Evolutionary conservation across 1,139 yeast species (phyloP), one percentile per base, ranked within the genome.

Genomic region (Tardiomyces digboiensis): DNA sequence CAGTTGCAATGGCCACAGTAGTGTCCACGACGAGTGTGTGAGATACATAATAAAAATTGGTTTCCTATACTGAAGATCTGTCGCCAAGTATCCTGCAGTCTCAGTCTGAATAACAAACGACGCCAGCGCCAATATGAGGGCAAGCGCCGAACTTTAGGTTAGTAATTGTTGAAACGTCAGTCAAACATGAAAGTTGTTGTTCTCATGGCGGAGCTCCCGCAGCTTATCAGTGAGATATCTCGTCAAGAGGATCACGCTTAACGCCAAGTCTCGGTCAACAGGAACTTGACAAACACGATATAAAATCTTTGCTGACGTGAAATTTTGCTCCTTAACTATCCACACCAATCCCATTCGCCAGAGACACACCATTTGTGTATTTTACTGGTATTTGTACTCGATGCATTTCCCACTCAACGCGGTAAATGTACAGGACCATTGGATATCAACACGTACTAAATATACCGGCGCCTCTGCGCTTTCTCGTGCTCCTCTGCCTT

Each of bases 71-170:
- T 72, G 74, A 19, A 71, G 60, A 3, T 69, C 61, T 36, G 71
- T 67, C 55, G 86, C 83, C 6, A 86, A 72, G 47, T 80, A 81
- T 3, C 88, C 76, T 1, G 95, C 86, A 49, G 81, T 69, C 61
- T 86, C 95, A 0, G 95, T 86, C 59, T 86, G 95, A 7, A 74
- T 58, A 1, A 86, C 88, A 62, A 86, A 87, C 7, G 87, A 60
- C 5, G 76, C 54, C 51, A 86, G 62, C 3, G 93, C 80, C 7
- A 80, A 50, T 3, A 78, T 41, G 48, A 86, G 78, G 7, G 88
- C 73, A 1, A 71, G 58, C 2, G 72, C 70, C 3, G 19, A 33
- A 20, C 33, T 26, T 13, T 7, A 5, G 12, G 33, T 26, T 26
- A 26, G 33, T 26, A n/a, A n/a, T n/a, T n/a, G n/a, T n/a, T n/a